Base-by-base conservation (phyloP, 306 rosid genomes). In the Rosa rugosa region DNA sequence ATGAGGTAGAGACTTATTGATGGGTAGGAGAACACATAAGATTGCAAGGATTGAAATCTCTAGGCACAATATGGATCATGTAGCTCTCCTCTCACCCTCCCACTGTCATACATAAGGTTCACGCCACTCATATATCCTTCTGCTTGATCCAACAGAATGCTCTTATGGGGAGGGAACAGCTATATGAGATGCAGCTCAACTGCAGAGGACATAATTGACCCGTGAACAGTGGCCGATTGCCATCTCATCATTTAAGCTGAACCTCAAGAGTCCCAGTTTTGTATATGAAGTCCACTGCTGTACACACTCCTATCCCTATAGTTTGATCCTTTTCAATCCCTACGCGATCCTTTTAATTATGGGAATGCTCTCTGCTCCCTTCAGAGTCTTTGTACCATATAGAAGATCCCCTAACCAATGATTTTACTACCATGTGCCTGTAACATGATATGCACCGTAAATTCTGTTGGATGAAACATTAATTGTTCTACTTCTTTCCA, bases 1-100 rank as follows among this genome's bases (percentile, higher is more conserved):
- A 95, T 40, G 99, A 93, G 90, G 86, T 87, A 69, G 95, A 92
- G 81, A 49, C 17, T 84, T 80, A 79, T 79, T 91, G 84, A 51
- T 57, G 59, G 77, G 80, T 89, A 92, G 91, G 71, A 62, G 71
- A 31, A 80, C 73, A 72, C 59, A 17, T 20, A 60, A 64, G 41
- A 27, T n/a, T 79, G 82, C 84, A 53, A 71, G 69, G n/a, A 64
- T 80, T 59, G 88, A 85, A 47, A 72, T 76, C 82, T 81, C 71
- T 73, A 80, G 77, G 51, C 73, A 77, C 71, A 75, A 78, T 56
- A 80, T 80, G 84, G 85, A 78, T 85, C 82, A 46, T 90, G 97
- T 88, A 92, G 60, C 44, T 4, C 63, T 53, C 72, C 14, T 4
- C 31, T 22, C 14, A 34, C 68, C n/a, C 75, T 70, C 79, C 18